These are phyloP conservation scores for Hanseniaspora opuntiae DNA, from an alignment of 805 yeast genomes.

Conservation along the genomic window DNA sequence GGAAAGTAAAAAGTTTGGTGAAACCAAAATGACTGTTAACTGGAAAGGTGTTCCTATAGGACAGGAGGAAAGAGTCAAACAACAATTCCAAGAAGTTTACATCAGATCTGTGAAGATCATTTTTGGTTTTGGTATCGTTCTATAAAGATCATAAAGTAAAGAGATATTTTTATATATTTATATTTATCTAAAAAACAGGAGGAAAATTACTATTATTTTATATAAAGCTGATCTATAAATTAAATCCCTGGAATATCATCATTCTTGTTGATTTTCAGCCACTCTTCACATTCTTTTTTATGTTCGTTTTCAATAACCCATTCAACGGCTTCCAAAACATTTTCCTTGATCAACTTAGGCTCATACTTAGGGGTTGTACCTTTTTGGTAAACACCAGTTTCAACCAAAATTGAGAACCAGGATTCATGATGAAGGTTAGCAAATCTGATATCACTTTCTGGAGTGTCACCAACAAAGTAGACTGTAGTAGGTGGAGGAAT, in stretches of 20 bases:
- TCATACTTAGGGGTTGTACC: conserved; percentile 67
- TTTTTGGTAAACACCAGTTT: conserved; percentile 75
- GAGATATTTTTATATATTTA: neutral
- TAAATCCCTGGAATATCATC: neutral
- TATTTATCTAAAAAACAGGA: neutral
- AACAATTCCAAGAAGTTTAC: conserved; percentile 79
- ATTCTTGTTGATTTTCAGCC: conserved; percentile 32
- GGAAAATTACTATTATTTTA: neutral
- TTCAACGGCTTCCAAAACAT: conserved; percentile 70
- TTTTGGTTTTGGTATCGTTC: conserved; percentile 90
- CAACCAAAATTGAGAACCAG: conserved; percentile 74
- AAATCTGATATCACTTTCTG: conserved; percentile 76
- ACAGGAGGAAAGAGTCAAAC: conserved; percentile 75
- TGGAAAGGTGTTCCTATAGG: conserved; percentile 91
- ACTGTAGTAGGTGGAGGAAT: conserved; percentile 77
- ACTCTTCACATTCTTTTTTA: conserved; percentile 52
- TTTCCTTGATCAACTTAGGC: conserved; percentile 60
- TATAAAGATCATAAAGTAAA: conserved; percentile 27
- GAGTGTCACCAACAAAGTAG: conserved; percentile 81
- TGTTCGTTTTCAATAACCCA: conserved; percentile 77
- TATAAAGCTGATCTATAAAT: neutral
- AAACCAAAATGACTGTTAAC: conserved; percentile 63
- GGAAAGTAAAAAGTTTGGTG: conserved; percentile 57
- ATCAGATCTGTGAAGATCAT: conserved; percentile 78
- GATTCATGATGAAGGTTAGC: conserved; percentile 76